These are phyloP conservation scores for Dactylonectria estremocensis DNA, from an alignment of 2,329 filamentous ascomycete species.

Conservation along the genomic window DNA sequence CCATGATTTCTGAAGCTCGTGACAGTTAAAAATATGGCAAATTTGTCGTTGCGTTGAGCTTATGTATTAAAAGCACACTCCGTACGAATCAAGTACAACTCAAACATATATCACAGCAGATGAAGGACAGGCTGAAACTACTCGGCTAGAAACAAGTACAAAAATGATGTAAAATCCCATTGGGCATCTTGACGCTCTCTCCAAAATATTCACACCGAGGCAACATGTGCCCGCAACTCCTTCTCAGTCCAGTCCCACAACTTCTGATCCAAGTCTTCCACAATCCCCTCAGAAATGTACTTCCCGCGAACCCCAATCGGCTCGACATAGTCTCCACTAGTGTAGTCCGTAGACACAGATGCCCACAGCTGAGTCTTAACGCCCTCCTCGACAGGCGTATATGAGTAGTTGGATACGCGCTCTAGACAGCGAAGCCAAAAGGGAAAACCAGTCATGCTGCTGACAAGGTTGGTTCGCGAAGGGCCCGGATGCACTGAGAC, in stretches of 20 bases:
- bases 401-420: background rate
- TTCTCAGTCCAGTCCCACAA: slow-evolving; percentile 13
- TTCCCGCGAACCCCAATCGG: slow-evolving; percentile 5
- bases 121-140: background rate
- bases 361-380: slow-evolving; percentile 4
- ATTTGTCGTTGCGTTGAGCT: background rate
- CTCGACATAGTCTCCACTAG: slow-evolving; percentile 4
- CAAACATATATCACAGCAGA: background rate
- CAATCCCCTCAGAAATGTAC: slow-evolving; percentile 5
- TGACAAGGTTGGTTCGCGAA: background rate
- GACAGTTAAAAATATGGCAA: background rate
- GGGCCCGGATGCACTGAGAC: slow-evolving; percentile 3
- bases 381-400: background rate
- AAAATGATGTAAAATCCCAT: background rate
- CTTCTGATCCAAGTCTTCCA: background rate
- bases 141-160: background rate
- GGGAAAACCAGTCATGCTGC: slow-evolving; percentile 7
- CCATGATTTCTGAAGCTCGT: background rate
- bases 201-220: background rate
- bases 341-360: slow-evolving; percentile 6
- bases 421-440: slow-evolving; percentile 1
- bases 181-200: background rate
- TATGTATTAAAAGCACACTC: background rate
- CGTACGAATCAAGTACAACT: background rate
- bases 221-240: slow-evolving; percentile 1